Percentiles rank a stretch among this genome's conserved stretches.
These are phyloP conservation scores for Fusarium sp. DNA, from an alignment of 2,329 filamentous ascomycete genomes.

Conservation along the genomic window DNA sequence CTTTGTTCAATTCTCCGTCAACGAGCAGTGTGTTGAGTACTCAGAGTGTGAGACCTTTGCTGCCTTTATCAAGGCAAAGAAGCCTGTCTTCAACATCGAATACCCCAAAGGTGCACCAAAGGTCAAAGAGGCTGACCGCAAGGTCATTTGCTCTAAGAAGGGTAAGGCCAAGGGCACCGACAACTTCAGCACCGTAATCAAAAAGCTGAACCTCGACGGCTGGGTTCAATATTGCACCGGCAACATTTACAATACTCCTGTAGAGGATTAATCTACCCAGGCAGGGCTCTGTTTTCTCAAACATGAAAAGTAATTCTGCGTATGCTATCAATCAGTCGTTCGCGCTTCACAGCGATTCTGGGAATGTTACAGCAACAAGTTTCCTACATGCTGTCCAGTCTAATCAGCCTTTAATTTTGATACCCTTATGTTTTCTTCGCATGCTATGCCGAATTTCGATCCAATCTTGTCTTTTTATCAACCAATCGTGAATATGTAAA, in stretches of 20 bases:
- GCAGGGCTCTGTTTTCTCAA: background rate
- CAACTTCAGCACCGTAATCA: constrained; percentile 73
- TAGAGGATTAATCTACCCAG: constrained; percentile 19
- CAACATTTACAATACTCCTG: constrained; percentile 46
- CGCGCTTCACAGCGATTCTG: background rate
- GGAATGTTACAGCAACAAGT: background rate
- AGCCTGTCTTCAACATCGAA: constrained; percentile 80
- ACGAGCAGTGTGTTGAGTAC: constrained; percentile 75
- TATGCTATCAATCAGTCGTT: background rate
- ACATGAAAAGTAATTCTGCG: background rate
- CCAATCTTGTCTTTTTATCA: background rate
- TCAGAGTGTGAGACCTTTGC: constrained; percentile 69
- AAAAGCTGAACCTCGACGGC: constrained; percentile 72
- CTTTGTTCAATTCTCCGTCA: constrained; percentile 73
- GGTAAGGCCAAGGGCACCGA: constrained; percentile 56
- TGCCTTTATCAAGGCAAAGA: constrained; percentile 68
- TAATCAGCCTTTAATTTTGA: constrained; percentile 1
- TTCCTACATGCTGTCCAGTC: constrained; percentile 5
- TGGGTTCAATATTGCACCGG: constrained; percentile 70
- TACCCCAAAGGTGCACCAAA: constrained; percentile 67
- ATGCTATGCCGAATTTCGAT: background rate
- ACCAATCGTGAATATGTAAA: constrained; percentile 13
- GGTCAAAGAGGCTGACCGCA: constrained; percentile 51
- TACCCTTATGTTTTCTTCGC: background rate
- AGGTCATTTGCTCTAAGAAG: constrained; percentile 57